phyloP scores from a whole-genome alignment of 2,329 filamentous ascomycete species.

The Cryphonectria parasitica region DNA sequence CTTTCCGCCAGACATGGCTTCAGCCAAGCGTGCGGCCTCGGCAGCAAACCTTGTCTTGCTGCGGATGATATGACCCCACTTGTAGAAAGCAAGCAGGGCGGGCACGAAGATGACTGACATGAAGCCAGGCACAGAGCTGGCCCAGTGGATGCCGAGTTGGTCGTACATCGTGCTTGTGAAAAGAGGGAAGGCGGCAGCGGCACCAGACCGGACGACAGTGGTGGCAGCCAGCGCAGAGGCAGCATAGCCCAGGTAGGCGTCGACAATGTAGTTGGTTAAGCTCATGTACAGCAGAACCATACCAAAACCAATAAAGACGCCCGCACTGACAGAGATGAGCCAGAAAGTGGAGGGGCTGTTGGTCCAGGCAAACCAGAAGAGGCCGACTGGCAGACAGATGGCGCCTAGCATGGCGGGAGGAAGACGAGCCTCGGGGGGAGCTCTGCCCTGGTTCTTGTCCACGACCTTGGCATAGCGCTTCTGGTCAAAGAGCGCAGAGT shows the following conservation, averaged over 20 bases:
- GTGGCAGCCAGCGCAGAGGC: conserved; percentile 82
- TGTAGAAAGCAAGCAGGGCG: conserved; percentile 80
- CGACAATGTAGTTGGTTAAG: conserved; percentile 76
- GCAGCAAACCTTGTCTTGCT: conserved; percentile 49
- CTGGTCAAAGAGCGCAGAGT: conserved; percentile 43
- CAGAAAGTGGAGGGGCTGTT: conserved; percentile 42
- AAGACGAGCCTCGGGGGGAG: conserved; percentile 61
- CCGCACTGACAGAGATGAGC: conserved; percentile 26
- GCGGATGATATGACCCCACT: conserved; percentile 58
- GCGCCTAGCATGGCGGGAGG: conserved; percentile 59
- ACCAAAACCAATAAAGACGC: conserved; percentile 74
- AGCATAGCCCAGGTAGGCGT: conserved; percentile 79
- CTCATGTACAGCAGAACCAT: conserved; percentile 80
- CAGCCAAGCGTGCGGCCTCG: conserved; percentile 26
- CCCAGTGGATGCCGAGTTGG: conserved; percentile 74
- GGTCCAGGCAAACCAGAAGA: conserved; percentile 64
- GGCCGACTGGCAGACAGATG: conserved; percentile 55
- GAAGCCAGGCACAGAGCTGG: conserved; percentile 74
- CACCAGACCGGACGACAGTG: conserved; percentile 69
- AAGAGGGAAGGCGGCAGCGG: conserved; percentile 79
- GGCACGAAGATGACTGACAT: conserved; percentile 76
- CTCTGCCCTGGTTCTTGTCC: conserved; percentile 56
- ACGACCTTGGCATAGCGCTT: conserved; percentile 47
- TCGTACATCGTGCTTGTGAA: conserved; percentile 75
- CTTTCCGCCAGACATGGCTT: conserved; percentile 27